These are phyloP conservation scores for Wallacemonas rigidus DNA, from an alignment of 208 protist genomes.

Conservation along the genomic window DNA sequence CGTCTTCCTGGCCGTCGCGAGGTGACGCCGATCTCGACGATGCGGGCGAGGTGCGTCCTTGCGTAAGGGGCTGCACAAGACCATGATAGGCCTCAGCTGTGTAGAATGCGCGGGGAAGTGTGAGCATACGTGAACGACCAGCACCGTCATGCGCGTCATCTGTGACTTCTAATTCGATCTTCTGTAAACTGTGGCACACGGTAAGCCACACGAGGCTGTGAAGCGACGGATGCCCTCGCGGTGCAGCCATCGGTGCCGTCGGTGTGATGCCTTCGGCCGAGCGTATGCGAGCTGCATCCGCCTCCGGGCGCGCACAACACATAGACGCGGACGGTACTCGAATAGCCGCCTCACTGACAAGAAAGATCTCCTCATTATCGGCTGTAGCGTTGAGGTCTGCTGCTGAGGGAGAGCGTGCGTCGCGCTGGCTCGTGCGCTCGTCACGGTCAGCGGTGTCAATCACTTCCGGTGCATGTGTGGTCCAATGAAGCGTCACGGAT, in stretches of 20 bases:
- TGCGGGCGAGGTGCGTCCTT: too few relatives aligned
- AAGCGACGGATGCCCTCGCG: not conserved
- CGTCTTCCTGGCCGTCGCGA: too few relatives aligned
- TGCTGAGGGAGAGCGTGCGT: not conserved
- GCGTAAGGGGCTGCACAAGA: too few relatives aligned
- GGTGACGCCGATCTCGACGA: too few relatives aligned
- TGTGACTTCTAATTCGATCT: not conserved
- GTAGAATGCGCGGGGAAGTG: not conserved
- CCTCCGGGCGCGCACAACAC: not conserved
- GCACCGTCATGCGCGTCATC: not conserved
- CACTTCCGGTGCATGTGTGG: not conserved
- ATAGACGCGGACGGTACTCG: not conserved
- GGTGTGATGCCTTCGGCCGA: not conserved
- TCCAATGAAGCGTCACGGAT: constrained; percentile 1
- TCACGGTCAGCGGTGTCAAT: not conserved
- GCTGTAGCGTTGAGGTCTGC: not conserved
- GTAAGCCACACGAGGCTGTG: not conserved
- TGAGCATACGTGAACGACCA: not conserved
- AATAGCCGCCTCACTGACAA: not conserved
- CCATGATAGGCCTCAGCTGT: not conserved
- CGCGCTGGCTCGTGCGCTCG: too few relatives aligned
- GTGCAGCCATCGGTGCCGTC: not conserved
- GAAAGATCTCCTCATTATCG: not conserved
- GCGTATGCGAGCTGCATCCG: not conserved
- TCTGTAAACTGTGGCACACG: not conserved